phyloP scores from a whole-genome alignment of 441 rosid genomes.

The Croton setiger region DNA sequence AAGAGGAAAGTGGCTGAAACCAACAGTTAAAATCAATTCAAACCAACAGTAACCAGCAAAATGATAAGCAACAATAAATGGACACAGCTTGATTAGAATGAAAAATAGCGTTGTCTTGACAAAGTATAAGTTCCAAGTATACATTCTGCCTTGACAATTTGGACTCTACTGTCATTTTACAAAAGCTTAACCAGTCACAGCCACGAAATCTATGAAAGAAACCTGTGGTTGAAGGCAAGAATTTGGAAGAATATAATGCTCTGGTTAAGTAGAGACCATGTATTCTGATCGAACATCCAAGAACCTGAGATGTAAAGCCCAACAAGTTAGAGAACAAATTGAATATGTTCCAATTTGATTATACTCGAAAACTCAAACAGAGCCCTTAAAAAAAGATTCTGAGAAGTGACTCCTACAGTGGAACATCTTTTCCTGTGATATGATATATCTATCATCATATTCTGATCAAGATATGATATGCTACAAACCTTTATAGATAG shows the following conservation, averaged over 20 bases:
- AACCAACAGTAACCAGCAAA: no score
- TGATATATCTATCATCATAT: background rate
- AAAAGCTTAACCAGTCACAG: background rate
- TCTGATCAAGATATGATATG: background rate
- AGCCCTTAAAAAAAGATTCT: constrained; percentile 7
- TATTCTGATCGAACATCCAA: background rate
- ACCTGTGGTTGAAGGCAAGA: background rate
- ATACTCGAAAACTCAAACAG: background rate
- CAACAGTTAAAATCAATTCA: background rate
- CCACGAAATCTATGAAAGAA: background rate
- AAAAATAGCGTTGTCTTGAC: background rate
- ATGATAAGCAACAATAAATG: background rate
- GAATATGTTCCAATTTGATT: constrained; percentile 4
- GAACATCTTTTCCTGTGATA: background rate
- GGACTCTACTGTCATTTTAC: constrained; percentile 1
- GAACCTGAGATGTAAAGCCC: constrained; percentile 1
- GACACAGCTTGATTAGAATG: background rate
- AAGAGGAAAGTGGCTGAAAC: background rate
- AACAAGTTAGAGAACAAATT: background rate
- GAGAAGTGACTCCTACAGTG: background rate
- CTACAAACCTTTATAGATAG: background rate
- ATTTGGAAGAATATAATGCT: constrained; percentile 7
- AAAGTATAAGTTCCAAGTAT: constrained; percentile 12
- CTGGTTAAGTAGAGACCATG: background rate
- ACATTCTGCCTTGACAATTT: constrained; percentile 2